phyloP scores from a whole-genome alignment of 2,329 filamentous ascomycete genomes.

The Microdochium trichocladiopsis region DNA sequence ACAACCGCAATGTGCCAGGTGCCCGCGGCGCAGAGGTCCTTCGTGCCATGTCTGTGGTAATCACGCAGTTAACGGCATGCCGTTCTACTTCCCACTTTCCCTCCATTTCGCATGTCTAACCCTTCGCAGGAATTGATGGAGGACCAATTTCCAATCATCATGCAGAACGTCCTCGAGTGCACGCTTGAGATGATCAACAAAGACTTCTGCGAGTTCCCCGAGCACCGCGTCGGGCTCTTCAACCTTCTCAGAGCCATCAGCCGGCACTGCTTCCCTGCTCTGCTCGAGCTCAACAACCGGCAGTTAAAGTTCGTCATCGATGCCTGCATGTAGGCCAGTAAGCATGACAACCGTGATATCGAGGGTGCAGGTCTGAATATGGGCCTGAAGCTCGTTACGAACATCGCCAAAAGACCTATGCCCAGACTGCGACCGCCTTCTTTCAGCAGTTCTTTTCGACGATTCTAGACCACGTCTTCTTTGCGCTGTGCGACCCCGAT shows the following conservation, averaged over 20 bases:
- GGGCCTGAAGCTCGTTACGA: constrained; percentile 95
- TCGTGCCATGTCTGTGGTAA: constrained; percentile 96
- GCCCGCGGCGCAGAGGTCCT: constrained; percentile 94
- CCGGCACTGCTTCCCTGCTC: constrained; percentile 88
- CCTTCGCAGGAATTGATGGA: constrained; percentile 76
- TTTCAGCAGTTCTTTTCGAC: constrained; percentile 97
- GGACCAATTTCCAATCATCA: constrained; percentile 92
- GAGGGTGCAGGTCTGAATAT: constrained; percentile 95
- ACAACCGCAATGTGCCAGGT: constrained; percentile 93
- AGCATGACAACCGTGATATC: constrained; percentile 97
- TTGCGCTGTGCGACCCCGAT: constrained; percentile 92
- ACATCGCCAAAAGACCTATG: constrained; percentile 92
- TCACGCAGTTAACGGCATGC: constrained; percentile 92
- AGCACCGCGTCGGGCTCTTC: constrained; percentile 99
- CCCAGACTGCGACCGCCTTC: constrained; percentile 82
- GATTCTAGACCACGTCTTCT: constrained; percentile 96
- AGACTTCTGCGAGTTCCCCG: constrained; percentile 97
- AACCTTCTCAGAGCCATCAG: constrained; percentile 95
- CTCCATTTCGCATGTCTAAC: constrained; percentile 9
- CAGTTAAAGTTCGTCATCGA: constrained; percentile 99
- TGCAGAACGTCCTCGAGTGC: constrained; percentile 98
- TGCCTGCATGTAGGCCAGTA: constrained; percentile 99
- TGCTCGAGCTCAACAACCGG: constrained; percentile 87
- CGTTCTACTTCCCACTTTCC: constrained; percentile 35
- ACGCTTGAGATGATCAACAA: constrained; percentile 99